Evolutionary conservation across 192 early-diverging fungal species (phyloP).

Genomic region (Entomortierella parvispora): DNA sequence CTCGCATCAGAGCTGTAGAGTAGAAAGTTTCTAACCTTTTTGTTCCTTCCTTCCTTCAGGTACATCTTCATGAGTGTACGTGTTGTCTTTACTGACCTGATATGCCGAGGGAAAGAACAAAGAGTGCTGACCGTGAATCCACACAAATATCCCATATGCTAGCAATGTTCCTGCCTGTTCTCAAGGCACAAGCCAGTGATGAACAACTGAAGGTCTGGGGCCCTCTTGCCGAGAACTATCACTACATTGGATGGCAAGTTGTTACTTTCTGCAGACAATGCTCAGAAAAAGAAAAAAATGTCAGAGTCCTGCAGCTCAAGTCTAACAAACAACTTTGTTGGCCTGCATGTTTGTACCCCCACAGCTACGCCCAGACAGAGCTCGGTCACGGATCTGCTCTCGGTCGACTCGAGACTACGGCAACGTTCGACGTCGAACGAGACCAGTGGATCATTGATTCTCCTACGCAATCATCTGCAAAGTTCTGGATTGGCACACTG

Average conservation of each 20-base stretch:
- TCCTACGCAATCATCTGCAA: constrained; percentile 79
- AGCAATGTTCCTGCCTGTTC: constrained; percentile 65
- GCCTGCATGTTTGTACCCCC: constrained; percentile 32
- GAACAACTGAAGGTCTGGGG: constrained; percentile 63
- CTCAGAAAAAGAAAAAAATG: neutral
- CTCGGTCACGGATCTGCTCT: constrained; percentile 81
- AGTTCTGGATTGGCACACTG: constrained; percentile 91
- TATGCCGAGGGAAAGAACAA: neutral
- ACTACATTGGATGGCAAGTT: constrained; percentile 64
- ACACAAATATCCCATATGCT: neutral
- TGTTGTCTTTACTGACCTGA: too few species aligned
- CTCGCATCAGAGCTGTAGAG: neutral
- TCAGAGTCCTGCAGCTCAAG: neutral
- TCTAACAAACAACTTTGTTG: constrained; percentile 4
- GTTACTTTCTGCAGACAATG: neutral
- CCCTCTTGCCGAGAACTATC: constrained; percentile 56
- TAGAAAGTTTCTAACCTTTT: neutral
- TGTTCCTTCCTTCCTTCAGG: neutral
- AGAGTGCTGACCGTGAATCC: neutral
- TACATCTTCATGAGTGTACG: constrained; percentile 49
- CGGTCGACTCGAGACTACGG: constrained; percentile 89
- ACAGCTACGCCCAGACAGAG: constrained; percentile 69
- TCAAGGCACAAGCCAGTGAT: constrained; percentile 57
- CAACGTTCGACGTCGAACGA: constrained; percentile 79
- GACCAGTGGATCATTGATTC: constrained; percentile 89